Conservation (phyloP, 2,329 filamentous ascomycete species). For the Metarhizium guizhouense region DNA sequence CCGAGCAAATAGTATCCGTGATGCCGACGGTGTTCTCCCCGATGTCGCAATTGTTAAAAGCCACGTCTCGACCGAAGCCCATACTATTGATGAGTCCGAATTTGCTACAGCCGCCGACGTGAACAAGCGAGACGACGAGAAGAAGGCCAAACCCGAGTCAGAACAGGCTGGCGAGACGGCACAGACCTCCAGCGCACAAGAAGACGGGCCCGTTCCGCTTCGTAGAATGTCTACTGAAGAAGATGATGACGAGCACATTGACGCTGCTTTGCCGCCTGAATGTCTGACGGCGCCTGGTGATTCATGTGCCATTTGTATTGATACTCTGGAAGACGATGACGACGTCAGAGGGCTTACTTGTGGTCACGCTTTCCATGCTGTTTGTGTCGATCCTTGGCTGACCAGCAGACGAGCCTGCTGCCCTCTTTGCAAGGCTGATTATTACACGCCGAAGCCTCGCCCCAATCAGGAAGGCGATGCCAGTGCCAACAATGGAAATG, state of each 20-base stretch:
- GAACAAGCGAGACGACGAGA: constrained; percentile 9
- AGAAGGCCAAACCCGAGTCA: constrained; percentile 7
- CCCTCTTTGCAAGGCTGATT: constrained; percentile 95
- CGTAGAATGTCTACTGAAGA: constrained; percentile 39
- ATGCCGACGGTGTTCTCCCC: constrained; percentile 49
- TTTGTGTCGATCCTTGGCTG: constrained; percentile 92
- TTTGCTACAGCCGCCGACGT: constrained; percentile 9
- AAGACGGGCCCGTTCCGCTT: constrained; percentile 18
- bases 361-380: constrained; percentile 96
- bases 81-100: constrained; percentile 11
- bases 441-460: constrained; percentile 88
- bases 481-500: constrained; percentile 10
- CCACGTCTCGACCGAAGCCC: constrained; percentile 26
- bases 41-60: constrained; percentile 33
- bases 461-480: constrained; percentile 31
- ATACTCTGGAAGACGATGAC: constrained; percentile 88
- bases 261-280: constrained; percentile 73
- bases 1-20: constrained; percentile 63
- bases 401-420: constrained; percentile 92
- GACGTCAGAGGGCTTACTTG: constrained; percentile 90
- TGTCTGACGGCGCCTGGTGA: constrained; percentile 76
- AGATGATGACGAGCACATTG: constrained; percentile 71
- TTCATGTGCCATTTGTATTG: constrained; percentile 92
- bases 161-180: constrained; percentile 12
- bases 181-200: constrained; percentile 15